These are phyloP conservation scores for Termitomyces sp. DNA, from an alignment of 768 basidiomycete species.

Conservation along the genomic window DNA sequence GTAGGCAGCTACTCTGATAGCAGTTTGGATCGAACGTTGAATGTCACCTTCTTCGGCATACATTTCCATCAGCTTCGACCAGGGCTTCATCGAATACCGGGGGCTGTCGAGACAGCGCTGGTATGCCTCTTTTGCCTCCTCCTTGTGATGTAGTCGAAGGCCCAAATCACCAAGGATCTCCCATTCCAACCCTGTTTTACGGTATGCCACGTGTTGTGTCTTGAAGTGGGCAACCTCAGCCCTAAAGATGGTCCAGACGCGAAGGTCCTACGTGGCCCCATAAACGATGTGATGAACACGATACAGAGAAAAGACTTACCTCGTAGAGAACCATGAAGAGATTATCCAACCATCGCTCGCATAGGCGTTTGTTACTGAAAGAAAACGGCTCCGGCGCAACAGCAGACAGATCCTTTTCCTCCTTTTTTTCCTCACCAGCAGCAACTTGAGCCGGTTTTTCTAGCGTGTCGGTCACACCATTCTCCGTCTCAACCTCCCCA, in stretches of 20 bases:
- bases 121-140: constrained; percentile 97
- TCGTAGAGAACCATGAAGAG: constrained; percentile 98
- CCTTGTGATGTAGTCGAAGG: constrained; percentile 90
- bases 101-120: constrained; percentile 88
- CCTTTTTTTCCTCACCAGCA: constrained; percentile 40
- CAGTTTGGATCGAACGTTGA: constrained; percentile 83
- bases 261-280: constrained; percentile 62
- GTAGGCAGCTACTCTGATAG: constrained; percentile 90
- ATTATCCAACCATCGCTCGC: constrained; percentile 97
- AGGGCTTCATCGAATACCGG: constrained; percentile 86
- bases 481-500: constrained; percentile 23
- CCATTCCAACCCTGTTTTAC: constrained; percentile 97
- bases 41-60: constrained; percentile 97
- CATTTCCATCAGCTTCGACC: constrained; percentile 91
- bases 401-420: constrained; percentile 25
- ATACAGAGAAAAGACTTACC: constrained; percentile 29
- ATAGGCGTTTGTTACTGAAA: constrained; percentile 94
- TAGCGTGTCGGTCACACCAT: constrained; percentile 26
- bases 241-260: constrained; percentile 98
- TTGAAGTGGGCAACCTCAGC: constrained; percentile 99
- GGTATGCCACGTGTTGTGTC: constrained; percentile 95
- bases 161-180: constrained; percentile 97
- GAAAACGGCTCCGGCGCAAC: constrained; percentile 64
- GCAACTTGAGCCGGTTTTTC: constrained; percentile 50
- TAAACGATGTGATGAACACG: constrained; percentile 3